A percentile compares a stretch with the other conserved stretches of the same genome.
Conservation (phyloP, 805 yeast genomes). For the Kodamaea lidongshanica region DNA sequence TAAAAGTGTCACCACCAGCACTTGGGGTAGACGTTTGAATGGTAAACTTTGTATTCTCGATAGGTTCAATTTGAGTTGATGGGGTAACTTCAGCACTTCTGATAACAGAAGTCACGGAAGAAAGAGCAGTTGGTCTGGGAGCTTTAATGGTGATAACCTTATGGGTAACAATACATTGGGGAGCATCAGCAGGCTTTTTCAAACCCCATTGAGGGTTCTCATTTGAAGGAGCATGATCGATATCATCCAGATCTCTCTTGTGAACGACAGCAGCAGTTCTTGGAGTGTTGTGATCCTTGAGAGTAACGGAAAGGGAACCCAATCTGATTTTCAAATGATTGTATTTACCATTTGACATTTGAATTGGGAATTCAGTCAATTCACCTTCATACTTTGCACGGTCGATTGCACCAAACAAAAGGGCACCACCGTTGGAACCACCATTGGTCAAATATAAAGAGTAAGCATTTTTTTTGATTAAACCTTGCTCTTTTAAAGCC, state of each 20-base stretch:
- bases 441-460: conserved; percentile 53
- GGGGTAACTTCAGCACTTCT: no score
- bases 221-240: no score
- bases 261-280: no score
- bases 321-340: conserved; percentile 17
- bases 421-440: conserved; percentile 41
- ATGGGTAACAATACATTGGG: no score
- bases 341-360: conserved; percentile 9
- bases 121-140: neutral
- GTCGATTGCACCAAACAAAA: conserved; percentile 71
- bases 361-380: conserved; percentile 26
- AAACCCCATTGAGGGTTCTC: conserved; percentile 1
- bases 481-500: conserved; percentile 51
- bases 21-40: no score
- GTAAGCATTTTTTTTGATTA: conserved; percentile 50
- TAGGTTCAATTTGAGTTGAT: no score
- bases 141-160: no score
- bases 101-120: neutral
- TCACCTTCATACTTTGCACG: conserved; percentile 53
- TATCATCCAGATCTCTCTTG: conserved; percentile 4
- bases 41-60: no score
- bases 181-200: conserved; percentile 1
- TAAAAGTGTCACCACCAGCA: no score
- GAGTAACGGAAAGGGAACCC: conserved; percentile 11
- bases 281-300: conserved; percentile 1